These are phyloP conservation scores for Pythium rhizo-oryzae DNA, from an alignment of 352 stramenopile genomes.

Conservation along the genomic window DNA sequence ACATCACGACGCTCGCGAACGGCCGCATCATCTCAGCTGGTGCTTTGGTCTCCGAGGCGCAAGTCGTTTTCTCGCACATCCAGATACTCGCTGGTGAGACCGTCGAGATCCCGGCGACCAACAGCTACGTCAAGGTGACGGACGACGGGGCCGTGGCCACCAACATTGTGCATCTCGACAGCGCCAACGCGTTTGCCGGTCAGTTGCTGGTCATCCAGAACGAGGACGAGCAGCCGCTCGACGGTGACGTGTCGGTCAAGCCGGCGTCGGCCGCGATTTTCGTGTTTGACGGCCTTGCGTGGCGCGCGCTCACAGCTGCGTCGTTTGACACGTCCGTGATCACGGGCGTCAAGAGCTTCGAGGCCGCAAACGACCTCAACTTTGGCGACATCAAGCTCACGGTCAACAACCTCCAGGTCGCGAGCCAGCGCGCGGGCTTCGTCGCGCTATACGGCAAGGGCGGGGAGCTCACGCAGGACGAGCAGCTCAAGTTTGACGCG, in stretches of 20 bases:
- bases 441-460: conserved; percentile 77
- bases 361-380: conserved; percentile 73
- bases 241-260: conserved; percentile 56
- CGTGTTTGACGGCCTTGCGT: conserved; percentile 63
- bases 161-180: conserved; percentile 52
- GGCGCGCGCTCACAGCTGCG: conserved; percentile 67
- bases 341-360: conserved; percentile 56
- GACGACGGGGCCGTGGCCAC: conserved; percentile 40
- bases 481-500: conserved; percentile 65
- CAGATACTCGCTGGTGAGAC: conserved; percentile 39
- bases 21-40: conserved; percentile 55
- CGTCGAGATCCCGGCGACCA: conserved; percentile 55
- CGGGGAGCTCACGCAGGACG: conserved; percentile 61
- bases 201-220: conserved; percentile 82
- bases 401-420: conserved; percentile 65
- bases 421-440: conserved; percentile 48
- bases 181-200: conserved; percentile 41
- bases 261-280: conserved; percentile 57
- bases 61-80: conserved; percentile 52
- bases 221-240: conserved; percentile 57
- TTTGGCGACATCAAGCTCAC: conserved; percentile 74
- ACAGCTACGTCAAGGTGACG: conserved; percentile 74
- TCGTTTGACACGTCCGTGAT: conserved; percentile 67
- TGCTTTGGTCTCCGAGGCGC: conserved; percentile 51
- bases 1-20: conserved; percentile 47